Base-by-base conservation (phyloP, 2,329 filamentous ascomycete genomes). In the Metarhizium sp. region DNA sequence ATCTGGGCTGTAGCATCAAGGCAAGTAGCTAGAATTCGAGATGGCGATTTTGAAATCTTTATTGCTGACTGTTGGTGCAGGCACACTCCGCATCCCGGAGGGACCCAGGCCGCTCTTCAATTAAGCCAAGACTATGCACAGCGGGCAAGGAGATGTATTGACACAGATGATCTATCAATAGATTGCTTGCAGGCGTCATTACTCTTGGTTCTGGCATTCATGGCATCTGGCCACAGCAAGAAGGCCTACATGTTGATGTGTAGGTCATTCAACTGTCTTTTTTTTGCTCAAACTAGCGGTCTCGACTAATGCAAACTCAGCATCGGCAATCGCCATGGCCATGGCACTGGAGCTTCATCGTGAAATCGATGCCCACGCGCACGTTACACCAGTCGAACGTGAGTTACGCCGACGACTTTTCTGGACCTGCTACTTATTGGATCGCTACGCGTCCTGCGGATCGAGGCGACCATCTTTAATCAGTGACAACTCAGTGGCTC, bases 401-500 rank as follows among this genome's bases (percentile, higher is more conserved):
- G 90, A 95, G 72, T 84, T 85, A 64, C 80, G 88, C 49, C 78
- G 90, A 54, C 80, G 88, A n/a, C 74, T 95, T 2, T 95, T 95
- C 69, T 95, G 90, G 90, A 86, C 88, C 2, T 92, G 88, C 66
- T 95, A 94, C 63, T 74, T 95, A 30, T 85, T 95, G 69, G 90
- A 95, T 66, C 81, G 88, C n/a, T 94, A 92, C 62, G 79, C 86
- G 61, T 82, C 87, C 1, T 90, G 87, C 60, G 90, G 90, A 16
- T 92, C 90, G 3, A 90, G 88, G 63, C 79, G 90, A 10, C 88
- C 90, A 0, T 89, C 87, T n/a, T 73, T 95, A 7, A 85, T 94
- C 29, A 80, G 82, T 30, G 90, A 95, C 68, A 84, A 88, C 64
- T 85, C 84, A 2, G 87, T 95, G 57, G 73, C 88, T 16, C 74